These are phyloP conservation scores for Aureobasidium leucospermi DNA, from an alignment of 2,329 filamentous ascomycete genomes.

Conservation along the genomic window DNA sequence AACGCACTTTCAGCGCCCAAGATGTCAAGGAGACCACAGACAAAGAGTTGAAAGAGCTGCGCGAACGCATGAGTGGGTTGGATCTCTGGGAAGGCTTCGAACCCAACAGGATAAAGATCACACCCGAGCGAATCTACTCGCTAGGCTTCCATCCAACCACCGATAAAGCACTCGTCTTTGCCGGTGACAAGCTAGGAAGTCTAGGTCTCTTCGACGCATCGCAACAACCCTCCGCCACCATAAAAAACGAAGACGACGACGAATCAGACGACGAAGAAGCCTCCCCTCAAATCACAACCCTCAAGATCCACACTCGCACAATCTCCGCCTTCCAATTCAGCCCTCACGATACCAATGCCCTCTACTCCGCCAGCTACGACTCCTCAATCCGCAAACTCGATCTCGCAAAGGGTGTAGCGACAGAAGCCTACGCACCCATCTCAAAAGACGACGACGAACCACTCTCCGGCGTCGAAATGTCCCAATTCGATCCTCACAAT, in stretches of 20 bases:
- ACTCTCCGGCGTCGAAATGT: slow-evolving; percentile 78
- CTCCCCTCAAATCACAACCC: slow-evolving; percentile 75
- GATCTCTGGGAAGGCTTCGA: slow-evolving; percentile 77
- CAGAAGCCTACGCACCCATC: slow-evolving; percentile 71
- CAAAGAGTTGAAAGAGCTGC: slow-evolving; percentile 62
- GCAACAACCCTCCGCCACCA: slow-evolving; percentile 47
- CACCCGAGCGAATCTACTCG: slow-evolving; percentile 65
- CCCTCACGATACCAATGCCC: slow-evolving; percentile 60
- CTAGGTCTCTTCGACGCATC: slow-evolving; percentile 87
- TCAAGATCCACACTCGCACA: slow-evolving; percentile 84
- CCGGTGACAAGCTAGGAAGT: slow-evolving; percentile 87
- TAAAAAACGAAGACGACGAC: slow-evolving; percentile 42
- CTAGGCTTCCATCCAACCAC: slow-evolving; percentile 82
- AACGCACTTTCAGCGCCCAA: slow-evolving; percentile 78
- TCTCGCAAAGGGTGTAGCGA: slow-evolving; percentile 67
- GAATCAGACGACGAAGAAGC: slow-evolving; percentile 61
- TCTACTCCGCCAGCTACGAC: slow-evolving; percentile 88
- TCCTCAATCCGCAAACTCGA: slow-evolving; percentile 85
- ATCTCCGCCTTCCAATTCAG: slow-evolving; percentile 80
- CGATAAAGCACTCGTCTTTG: slow-evolving; percentile 83
- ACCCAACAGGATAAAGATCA: slow-evolving; percentile 83
- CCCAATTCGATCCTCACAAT: slow-evolving; percentile 59
- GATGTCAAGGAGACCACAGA: slow-evolving; percentile 75
- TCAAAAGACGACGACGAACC: slow-evolving; percentile 65
- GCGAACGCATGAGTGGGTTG: slow-evolving; percentile 69